Base-by-base conservation (phyloP, 805 yeast species). In the Hanseniaspora valbyensis region DNA sequence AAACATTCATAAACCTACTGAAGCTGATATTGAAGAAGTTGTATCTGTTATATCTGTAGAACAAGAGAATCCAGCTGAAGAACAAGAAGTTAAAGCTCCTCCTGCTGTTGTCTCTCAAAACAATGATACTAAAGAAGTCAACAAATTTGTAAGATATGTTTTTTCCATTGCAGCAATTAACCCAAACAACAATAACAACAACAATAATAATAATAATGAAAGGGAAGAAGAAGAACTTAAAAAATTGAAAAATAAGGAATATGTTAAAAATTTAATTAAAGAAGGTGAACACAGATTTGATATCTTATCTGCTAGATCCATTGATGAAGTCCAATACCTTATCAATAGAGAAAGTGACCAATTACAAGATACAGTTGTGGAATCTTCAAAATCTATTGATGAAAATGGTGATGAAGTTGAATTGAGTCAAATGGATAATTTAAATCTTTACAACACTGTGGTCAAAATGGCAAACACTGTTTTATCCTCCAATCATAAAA, bases 231-330 rank as follows among this genome's bases (percentile, higher is more conserved):
- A 12, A 22, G n/a, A 19, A 13, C 10, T 13, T 19, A 39, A 50
- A 9, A 58, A 53, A 34, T 53, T 54, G n/a, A 45, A 34, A 34
- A 18, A 34, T 34, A 34, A 18, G 7, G 22, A 34, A 16, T 18
- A 16, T n/a, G 56, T 8, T 14, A 34, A 14, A 50, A 52, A 37
- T 37, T 54, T 2, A 48, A 53, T 19, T 49, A 56, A 39, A 39
- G 40, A 26, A 19, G 28, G 30, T 9, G 33, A 22, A n/a, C 56
- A 64, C 2, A 73, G 78, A 55, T 71, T 78, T 53, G 90, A 83
- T 62, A 66, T 80, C 8, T 63, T 83, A 52, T 78, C 86, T 61
- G 86, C 86, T 2, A 69, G 87, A 59, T 78, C 83, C 2, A 72
- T 81, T 25, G 82, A 78, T 56, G 89, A 83, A 59, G 73, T 81